Evolutionary conservation across 2,329 filamentous ascomycete genomes (phyloP), one percentile per base, ranked within the genome.

Genomic region (Amesomyces nigricolor): DNA sequence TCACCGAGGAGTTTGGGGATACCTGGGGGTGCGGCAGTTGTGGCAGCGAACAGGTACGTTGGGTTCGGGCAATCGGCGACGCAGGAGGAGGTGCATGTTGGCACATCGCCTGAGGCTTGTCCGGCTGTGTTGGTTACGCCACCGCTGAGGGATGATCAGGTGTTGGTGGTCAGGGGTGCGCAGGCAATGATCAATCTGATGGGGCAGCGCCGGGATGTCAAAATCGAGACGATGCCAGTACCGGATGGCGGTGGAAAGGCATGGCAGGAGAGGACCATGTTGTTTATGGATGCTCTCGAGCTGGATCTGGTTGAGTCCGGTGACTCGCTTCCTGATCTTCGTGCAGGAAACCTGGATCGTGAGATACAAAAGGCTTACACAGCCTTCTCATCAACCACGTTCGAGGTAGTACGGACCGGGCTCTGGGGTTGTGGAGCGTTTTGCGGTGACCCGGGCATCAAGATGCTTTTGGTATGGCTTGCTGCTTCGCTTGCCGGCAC

Each of bases 231-330:
- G 1, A 56, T 56, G 51, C 11, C 38, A 11, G 16, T 26, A 4
- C 54, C 51, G 1, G 26, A 45, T 1, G 49, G 50, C 7, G 48
- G 50, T 0, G 26, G 44, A 2, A 17, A 43, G 1, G 39, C 38
- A 3, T 64, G 63, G 57, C 49, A 32, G 10, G 65, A 67, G 4
- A 66, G 68, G 5, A 62, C 62, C 4, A 66, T 72, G 51, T 56
- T 72, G 5, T 67, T 71, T 35, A 71, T 72, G 70, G 70, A 72
- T 35, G 69, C 69, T 0, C 54, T 72, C 5, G 70, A 72, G 54
- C 65, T 71, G 47, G 69, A 71, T 43, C 62, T 66, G 57, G 54
- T 61, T 4, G 49, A 54, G 10, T 53, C 39, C 1, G 35, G 58
- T 10, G 37, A 47, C 11, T 30, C 9, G 5, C 44, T 70, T 5